Evolutionary conservation across 1,139 yeast genomes (phyloP).

Genomic region (Barnettozyma hawaiiensis): DNA sequence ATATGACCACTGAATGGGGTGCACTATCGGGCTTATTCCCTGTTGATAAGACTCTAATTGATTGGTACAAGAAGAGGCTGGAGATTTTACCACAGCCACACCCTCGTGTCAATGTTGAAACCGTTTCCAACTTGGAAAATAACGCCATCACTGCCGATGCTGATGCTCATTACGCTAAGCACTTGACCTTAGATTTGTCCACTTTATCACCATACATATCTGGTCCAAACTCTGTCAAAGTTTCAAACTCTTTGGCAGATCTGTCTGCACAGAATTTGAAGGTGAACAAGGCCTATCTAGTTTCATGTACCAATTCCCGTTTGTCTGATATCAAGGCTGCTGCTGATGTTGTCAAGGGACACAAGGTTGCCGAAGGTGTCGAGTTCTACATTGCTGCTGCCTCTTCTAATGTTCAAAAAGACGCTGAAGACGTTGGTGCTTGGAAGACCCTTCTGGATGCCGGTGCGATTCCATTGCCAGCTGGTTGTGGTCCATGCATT

Average conservation of each 20-base stretch:
- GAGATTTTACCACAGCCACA: constrained; percentile 69
- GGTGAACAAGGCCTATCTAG: constrained; percentile 91
- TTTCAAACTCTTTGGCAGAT: constrained; percentile 72
- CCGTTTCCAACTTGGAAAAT: constrained; percentile 46
- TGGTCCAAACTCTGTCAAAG: constrained; percentile 96
- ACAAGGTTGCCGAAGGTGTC: constrained; percentile 79
- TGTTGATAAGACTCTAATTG: constrained; percentile 68
- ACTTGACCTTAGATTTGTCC: constrained; percentile 72
- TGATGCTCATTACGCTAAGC: constrained; percentile 84
- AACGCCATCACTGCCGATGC: constrained; percentile 53
- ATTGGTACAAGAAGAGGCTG: constrained; percentile 72
- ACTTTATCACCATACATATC: constrained; percentile 87
- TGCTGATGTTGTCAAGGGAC: constrained; percentile 76
- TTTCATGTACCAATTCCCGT: constrained; percentile 96
- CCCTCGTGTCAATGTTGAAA: constrained; percentile 67
- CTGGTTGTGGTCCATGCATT: constrained; percentile 99
- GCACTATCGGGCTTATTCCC: constrained; percentile 96
- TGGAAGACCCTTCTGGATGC: constrained; percentile 89
- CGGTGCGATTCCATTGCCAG: constrained; percentile 92
- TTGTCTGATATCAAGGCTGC: constrained; percentile 92
- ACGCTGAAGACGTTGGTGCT: constrained; percentile 85
- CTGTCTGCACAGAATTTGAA: constrained; percentile 67
- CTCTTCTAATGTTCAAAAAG: constrained; percentile 84
- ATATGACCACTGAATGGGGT: constrained; percentile 99
- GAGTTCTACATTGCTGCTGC: constrained; percentile 98